phyloP scores from a whole-genome alignment of 2,329 filamentous ascomycete species.

The Sarocladium oryzae region DNA sequence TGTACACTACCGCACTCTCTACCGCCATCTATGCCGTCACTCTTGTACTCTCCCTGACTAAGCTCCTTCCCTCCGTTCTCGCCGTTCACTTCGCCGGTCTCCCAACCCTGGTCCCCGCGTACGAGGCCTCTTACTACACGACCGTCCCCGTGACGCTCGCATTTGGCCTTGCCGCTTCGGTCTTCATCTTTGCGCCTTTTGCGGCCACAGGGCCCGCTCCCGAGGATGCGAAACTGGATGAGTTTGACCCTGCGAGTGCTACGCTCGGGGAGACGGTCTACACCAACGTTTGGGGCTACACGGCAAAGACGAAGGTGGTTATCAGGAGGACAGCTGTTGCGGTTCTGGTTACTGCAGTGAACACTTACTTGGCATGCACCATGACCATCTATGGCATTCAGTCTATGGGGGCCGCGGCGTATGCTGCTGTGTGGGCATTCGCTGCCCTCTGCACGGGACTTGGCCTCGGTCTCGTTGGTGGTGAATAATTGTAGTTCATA shows the following conservation, averaged over 20 bases:
- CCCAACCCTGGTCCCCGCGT: slow-evolving; percentile 59
- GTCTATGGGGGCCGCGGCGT: slow-evolving; percentile 60
- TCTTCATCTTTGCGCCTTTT: slow-evolving; percentile 71
- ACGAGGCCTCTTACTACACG: slow-evolving; percentile 54
- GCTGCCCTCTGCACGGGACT: slow-evolving; percentile 55
- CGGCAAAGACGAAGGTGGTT: slow-evolving; percentile 53
- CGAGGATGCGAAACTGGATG: slow-evolving; percentile 40
- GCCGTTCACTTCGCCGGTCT: slow-evolving; percentile 70
- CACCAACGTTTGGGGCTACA: slow-evolving; percentile 68
- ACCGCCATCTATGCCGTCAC: slow-evolving; percentile 69
- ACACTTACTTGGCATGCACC: slow-evolving; percentile 58
- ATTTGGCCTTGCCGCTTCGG: slow-evolving; percentile 63
- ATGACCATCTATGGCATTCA: slow-evolving; percentile 66
- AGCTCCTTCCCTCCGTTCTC: slow-evolving; percentile 66
- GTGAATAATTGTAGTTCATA: too few relatives aligned
- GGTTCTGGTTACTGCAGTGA: slow-evolving; percentile 48
- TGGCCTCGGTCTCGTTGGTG: slow-evolving; percentile 44
- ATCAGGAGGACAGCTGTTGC: slow-evolving; percentile 58
- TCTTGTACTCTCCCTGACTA: slow-evolving; percentile 61
- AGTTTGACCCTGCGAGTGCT: slow-evolving; percentile 60
- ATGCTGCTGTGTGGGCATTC: slow-evolving; percentile 68
- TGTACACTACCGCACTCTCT: slow-evolving; percentile 62
- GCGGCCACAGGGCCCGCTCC: slow-evolving; percentile 44
- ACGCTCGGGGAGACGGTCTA: slow-evolving; percentile 63
- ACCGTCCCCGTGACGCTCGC: slow-evolving; percentile 52